phyloP scores from a whole-genome alignment of 1,139 yeast genomes.

The Hansenula anomala region DNA sequence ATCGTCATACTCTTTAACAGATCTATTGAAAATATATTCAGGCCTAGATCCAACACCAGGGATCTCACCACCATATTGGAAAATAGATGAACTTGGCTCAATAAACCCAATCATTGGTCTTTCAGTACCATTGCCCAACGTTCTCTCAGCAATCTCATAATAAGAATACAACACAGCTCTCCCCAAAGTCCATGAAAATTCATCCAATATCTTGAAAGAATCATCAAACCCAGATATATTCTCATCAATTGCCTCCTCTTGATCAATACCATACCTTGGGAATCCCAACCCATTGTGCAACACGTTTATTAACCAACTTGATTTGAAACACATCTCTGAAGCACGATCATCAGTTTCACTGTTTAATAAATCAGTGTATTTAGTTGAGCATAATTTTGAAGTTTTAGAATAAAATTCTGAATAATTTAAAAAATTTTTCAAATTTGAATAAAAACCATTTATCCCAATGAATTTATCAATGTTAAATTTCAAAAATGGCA shows the following conservation, averaged over 20 bases:
- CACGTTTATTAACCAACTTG: conserved; percentile 69
- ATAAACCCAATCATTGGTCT: conserved; percentile 37
- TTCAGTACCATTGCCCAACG: conserved; percentile 6
- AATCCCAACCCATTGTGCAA: conserved; percentile 72
- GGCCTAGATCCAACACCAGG: conserved; percentile 43
- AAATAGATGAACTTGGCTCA: conserved; percentile 45
- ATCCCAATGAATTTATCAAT: conserved; percentile 71
- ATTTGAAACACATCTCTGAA: conserved; percentile 52
- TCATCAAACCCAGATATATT: conserved; percentile 27
- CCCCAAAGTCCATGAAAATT: conserved; percentile 83
- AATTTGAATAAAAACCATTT: conserved; percentile 58
- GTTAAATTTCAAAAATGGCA: conserved; percentile 68
- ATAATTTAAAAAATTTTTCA: conserved; percentile 17
- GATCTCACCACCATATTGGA: conserved; percentile 50
- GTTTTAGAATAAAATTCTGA: conserved; percentile 16
- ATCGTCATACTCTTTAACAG: conserved; percentile 23
- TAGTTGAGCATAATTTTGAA: conserved; percentile 14
- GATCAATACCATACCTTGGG: conserved; percentile 51
- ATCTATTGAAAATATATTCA: conserved; percentile 26
- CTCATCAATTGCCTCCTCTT: conserved; percentile 9
- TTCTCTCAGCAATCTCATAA: conserved; percentile 25
- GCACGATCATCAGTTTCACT: conserved; percentile 33
- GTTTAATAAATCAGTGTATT: conserved; percentile 18
- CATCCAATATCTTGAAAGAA: conserved; percentile 59
- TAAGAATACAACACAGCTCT: conserved; percentile 63